Conservation (phyloP, 495 filamentous ascomycete genomes). For the Bacidia rubella region DNA sequence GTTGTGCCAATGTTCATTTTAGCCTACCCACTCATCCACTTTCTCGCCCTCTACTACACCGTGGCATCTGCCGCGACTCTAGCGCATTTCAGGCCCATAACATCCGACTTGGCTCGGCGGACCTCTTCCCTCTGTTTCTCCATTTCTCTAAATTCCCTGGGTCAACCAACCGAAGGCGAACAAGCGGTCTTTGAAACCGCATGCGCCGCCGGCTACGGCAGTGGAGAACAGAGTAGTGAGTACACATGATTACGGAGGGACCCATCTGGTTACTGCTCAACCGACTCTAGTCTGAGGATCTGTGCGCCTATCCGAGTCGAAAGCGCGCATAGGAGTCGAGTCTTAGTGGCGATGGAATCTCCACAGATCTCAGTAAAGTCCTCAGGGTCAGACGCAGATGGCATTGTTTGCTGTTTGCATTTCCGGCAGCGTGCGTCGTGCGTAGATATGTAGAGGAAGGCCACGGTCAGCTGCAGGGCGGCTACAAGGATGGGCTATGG, state of each 20-base stretch:
- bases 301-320: background rate
- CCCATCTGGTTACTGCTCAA: background rate
- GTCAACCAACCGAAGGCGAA: background rate
- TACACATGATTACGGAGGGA: background rate
- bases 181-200: background rate
- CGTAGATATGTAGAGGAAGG: background rate
- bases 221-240: background rate
- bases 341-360: background rate
- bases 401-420: background rate
- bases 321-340: background rate
- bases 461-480: background rate
- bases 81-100: background rate
- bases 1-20: background rate
- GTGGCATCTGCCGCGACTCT: background rate
- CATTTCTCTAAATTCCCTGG: background rate
- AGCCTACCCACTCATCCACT: background rate
- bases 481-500: background rate
- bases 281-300: background rate
- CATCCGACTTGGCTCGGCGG: background rate
- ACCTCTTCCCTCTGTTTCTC: background rate
- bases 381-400: background rate
- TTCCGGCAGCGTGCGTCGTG: background rate
- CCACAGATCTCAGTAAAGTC: background rate
- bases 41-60: background rate
- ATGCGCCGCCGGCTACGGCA: background rate